Evolutionary conservation across 2,329 filamentous ascomycete species (phyloP).

Genomic region (Calonectria naviculata): DNA sequence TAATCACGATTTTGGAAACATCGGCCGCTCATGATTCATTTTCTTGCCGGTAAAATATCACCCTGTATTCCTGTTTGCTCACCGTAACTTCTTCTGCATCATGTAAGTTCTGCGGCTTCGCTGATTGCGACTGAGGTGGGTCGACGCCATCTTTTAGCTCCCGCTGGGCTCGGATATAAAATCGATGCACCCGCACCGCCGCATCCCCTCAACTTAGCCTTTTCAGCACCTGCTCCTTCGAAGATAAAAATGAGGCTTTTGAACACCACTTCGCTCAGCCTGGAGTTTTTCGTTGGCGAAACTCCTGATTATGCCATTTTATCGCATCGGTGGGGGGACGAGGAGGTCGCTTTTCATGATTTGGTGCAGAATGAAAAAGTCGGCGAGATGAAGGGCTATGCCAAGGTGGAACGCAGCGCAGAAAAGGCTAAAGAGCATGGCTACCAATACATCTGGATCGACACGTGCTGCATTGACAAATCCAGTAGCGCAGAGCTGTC

Average conservation of each 20-base stretch:
- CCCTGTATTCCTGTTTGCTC: no score
- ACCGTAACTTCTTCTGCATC: no score
- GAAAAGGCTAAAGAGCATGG: neutral
- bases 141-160: no score
- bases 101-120: no score
- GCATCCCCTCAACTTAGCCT: neutral
- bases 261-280: neutral
- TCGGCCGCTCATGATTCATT: no score
- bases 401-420: neutral
- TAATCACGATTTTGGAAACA: no score
- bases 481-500: slow-evolving; percentile 6
- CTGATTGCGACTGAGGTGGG: no score
- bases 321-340: neutral
- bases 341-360: neutral
- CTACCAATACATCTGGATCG: slow-evolving; percentile 6
- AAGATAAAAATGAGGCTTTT: neutral
- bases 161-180: no score
- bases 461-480: slow-evolving; percentile 9
- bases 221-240: neutral
- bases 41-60: no score
- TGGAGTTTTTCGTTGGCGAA: slow-evolving; percentile 12
- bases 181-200: no score
- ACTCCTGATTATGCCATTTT: neutral
- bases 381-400: neutral
- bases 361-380: neutral